phyloP scores from a whole-genome alignment of 2,329 filamentous ascomycete genomes.

The Colletotrichum ledebouriae region DNA sequence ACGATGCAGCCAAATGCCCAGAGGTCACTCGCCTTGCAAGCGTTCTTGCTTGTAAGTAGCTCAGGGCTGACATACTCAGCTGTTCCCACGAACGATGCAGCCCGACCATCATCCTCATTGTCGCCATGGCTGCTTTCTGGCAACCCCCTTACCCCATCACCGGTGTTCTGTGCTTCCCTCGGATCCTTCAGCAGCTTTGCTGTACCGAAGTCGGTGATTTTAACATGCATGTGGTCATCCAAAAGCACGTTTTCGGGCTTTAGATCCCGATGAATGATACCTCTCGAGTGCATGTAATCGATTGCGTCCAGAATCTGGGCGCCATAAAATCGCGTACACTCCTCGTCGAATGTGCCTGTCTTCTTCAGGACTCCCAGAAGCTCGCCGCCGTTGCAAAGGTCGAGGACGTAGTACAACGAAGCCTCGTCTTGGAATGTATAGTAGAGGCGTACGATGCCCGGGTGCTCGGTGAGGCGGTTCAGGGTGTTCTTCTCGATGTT shows the following conservation, averaged over 20 bases:
- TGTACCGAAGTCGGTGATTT: conserved; percentile 98
- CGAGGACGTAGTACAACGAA: conserved; percentile 96
- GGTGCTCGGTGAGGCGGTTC: conserved; percentile 95
- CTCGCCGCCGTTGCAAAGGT: conserved; percentile 92
- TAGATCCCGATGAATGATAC: conserved; percentile 95
- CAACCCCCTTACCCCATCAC: conserved; percentile 55
- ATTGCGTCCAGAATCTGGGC: conserved; percentile 97
- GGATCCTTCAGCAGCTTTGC: conserved; percentile 87
- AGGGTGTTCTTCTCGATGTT: conserved; percentile 99
- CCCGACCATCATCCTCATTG: conserved; percentile 75
- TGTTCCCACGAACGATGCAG: conserved; percentile 96
- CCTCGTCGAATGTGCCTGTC: conserved; percentile 92
- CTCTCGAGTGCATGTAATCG: conserved; percentile 96
- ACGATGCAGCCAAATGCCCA: conserved; percentile 99
- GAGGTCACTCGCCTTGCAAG: conserved; percentile 96
- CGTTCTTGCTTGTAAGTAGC: conserved; percentile 95
- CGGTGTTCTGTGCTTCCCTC: conserved; percentile 60
- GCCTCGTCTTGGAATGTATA: conserved; percentile 99
- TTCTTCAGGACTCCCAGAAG: conserved; percentile 93
- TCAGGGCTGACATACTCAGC: conserved; percentile 99
- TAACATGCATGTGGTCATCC: conserved; percentile 96
- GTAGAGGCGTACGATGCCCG: conserved; percentile 94
- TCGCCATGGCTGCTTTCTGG: conserved; percentile 53
- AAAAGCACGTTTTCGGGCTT: conserved; percentile 98
- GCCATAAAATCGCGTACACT: conserved; percentile 94